Percentiles rank a stretch among this genome's conserved stretches.
Evolutionary conservation across 2,329 filamentous ascomycete species (phyloP).

Genomic region (Colletotrichum spinosum): DNA sequence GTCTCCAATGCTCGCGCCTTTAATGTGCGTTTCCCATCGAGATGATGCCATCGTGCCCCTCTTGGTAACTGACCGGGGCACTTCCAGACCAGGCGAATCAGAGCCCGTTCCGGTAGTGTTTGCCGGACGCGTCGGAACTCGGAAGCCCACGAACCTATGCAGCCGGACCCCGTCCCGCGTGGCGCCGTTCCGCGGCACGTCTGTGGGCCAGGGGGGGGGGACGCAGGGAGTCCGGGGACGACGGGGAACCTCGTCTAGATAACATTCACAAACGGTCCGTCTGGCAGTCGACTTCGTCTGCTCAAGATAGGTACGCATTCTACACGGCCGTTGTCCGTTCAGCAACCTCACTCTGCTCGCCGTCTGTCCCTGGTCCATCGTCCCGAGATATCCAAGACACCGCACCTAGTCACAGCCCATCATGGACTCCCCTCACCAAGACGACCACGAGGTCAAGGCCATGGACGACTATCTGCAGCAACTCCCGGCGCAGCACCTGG

Average conservation of each 20-base stretch:
- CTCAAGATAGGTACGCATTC: neutral
- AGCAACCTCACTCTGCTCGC: too few relatives aligned
- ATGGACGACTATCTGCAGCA: constrained; percentile 45
- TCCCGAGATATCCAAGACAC: neutral
- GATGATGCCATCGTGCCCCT: constrained; percentile 3
- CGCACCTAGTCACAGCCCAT: neutral
- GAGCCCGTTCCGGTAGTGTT: neutral
- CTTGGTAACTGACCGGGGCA: neutral
- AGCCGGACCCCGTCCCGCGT: constrained; percentile 11
- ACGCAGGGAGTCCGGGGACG: constrained; percentile 16
- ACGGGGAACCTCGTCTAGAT: constrained; percentile 20
- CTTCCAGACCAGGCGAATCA: neutral
- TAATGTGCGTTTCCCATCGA: constrained; percentile 9
- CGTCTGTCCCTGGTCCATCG: neutral
- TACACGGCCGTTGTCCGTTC: too few relatives aligned
- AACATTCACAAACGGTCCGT: constrained; percentile 10
- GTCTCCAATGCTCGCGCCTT: constrained; percentile 1
- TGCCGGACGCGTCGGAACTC: constrained; percentile 26
- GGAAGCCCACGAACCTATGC: constrained; percentile 2
- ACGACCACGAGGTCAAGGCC: constrained; percentile 39
- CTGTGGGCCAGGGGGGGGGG: neutral
- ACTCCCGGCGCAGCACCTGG: constrained; percentile 46
- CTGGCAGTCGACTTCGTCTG: constrained; percentile 4
- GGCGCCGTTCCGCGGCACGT: constrained; percentile 13
- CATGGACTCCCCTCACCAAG: constrained; percentile 25